A percentile compares a stretch with the other conserved stretches of the same genome.
Conservation (phyloP, 1,139 yeast species). For the Scheffersomyces illinoinensis region DNA sequence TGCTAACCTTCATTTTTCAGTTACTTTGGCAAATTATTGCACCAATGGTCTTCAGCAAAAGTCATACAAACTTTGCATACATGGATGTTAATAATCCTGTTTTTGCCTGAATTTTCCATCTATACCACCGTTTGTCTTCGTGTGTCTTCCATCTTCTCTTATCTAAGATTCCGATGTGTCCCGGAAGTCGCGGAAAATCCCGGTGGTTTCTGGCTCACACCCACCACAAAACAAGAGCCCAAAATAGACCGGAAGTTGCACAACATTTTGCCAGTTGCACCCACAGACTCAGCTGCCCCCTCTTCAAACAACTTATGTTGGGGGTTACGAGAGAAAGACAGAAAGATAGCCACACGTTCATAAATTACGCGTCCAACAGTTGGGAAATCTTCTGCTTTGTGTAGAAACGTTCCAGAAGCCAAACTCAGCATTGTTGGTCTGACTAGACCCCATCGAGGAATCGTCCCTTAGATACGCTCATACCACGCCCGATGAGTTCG, state of each 20-base stretch:
- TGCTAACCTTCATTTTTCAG: no score
- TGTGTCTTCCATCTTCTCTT: no score
- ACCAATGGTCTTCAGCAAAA: no score
- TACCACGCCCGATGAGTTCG: not conserved
- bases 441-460: not conserved
- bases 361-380: no score
- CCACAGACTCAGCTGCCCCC: not conserved
- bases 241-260: not conserved
- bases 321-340: not conserved
- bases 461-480: no score
- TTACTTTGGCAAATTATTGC: no score
- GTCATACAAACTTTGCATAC: no score
- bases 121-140: no score
- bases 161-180: not conserved
- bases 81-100: no score
- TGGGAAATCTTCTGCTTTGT: not conserved
- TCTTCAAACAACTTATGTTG: not conserved
- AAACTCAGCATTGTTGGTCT: not conserved
- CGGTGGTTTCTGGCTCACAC: not conserved
- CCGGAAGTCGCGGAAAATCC: not conserved
- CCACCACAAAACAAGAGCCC: not conserved
- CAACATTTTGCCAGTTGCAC: not conserved
- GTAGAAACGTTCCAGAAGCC: not conserved
- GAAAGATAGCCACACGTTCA: no score
- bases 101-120: no score